Conservation (phyloP, 2,329 filamentous ascomycete species). For the Hymenoscyphus linearis region DNA sequence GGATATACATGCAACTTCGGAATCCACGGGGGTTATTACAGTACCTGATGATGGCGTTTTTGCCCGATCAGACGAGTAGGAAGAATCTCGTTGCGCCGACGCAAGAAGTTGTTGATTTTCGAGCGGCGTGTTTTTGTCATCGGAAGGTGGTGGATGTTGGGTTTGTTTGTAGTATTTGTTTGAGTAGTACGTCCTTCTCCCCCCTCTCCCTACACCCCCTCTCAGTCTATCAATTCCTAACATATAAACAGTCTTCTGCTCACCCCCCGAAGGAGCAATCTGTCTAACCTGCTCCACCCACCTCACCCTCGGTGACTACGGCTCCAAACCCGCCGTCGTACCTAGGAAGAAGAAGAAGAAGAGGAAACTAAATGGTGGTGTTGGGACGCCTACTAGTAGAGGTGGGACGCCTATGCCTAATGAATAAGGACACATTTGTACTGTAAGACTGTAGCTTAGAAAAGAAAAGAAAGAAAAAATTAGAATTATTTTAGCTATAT, state of each 20-base stretch:
- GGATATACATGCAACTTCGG: constrained; percentile 59
- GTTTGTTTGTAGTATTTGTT: constrained; percentile 92
- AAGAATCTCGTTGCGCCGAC: constrained; percentile 70
- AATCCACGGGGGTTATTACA: constrained; percentile 72
- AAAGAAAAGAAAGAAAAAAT: too few species aligned
- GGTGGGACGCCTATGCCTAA: constrained; percentile 52
- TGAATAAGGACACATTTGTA: constrained; percentile 15
- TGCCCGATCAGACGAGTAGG: constrained; percentile 64
- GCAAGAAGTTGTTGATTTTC: constrained; percentile 85
- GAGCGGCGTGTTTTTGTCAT: constrained; percentile 98
- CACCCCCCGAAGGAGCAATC: constrained; percentile 54
- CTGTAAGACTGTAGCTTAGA: too few species aligned
- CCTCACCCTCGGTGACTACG: constrained; percentile 70
- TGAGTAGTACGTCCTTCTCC: constrained; percentile 58
- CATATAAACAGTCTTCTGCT: constrained; percentile 62
- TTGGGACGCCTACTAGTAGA: constrained; percentile 49
- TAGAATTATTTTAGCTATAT: too few species aligned
- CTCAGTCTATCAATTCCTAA: too few species aligned
- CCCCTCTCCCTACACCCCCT: not conserved
- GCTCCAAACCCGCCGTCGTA: constrained; percentile 70
- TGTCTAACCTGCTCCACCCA: constrained; percentile 82
- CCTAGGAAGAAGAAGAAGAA: constrained; percentile 70
- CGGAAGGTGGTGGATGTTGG: constrained; percentile 84
- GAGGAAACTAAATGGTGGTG: constrained; percentile 55
- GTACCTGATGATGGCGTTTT: constrained; percentile 90